Evolutionary conservation across 805 yeast genomes (phyloP).

Genomic region (Starmerella sp.): DNA sequence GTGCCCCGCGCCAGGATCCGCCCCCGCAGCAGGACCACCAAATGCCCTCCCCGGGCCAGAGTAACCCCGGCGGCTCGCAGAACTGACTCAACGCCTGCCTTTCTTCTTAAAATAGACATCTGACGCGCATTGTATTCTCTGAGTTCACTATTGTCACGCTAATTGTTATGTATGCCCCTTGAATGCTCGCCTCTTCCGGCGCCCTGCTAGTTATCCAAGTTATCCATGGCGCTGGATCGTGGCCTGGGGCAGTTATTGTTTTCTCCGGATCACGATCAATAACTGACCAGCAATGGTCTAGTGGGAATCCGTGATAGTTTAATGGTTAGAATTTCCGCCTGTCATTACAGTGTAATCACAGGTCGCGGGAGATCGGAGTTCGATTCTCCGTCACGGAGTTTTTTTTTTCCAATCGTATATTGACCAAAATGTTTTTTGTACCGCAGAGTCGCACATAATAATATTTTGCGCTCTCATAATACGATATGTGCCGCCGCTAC

Average conservation of each 20-base stretch:
- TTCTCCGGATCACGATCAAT: too few species aligned
- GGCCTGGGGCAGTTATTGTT: too few species aligned
- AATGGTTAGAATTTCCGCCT: constrained; percentile 24
- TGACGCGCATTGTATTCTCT: too few species aligned
- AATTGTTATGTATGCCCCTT: too few species aligned
- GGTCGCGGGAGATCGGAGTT: constrained; percentile 24
- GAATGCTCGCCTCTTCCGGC: too few species aligned
- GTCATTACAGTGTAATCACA: constrained; percentile 13
- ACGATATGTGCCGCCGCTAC: too few species aligned
- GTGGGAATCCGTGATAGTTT: constrained; percentile 19
- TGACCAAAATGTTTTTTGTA: too few species aligned
- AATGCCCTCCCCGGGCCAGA: background rate
- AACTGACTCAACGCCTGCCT: background rate
- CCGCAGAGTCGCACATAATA: too few species aligned
- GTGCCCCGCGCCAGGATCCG: background rate
- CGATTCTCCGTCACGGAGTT: constrained; percentile 23
- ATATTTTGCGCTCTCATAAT: too few species aligned
- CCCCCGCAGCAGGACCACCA: background rate
- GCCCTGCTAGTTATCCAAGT: too few species aligned
- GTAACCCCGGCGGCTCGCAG: background rate
- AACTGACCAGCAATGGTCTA: background rate
- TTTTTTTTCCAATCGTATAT: constrained; percentile 3
- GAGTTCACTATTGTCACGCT: too few species aligned
- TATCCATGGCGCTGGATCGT: too few species aligned
- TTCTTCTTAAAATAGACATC: background rate